Percentiles rank a stretch among this genome's conserved stretches.
phyloP scores from a whole-genome alignment of 2,329 filamentous ascomycete genomes.

The Fusarium nisikadoi region DNA sequence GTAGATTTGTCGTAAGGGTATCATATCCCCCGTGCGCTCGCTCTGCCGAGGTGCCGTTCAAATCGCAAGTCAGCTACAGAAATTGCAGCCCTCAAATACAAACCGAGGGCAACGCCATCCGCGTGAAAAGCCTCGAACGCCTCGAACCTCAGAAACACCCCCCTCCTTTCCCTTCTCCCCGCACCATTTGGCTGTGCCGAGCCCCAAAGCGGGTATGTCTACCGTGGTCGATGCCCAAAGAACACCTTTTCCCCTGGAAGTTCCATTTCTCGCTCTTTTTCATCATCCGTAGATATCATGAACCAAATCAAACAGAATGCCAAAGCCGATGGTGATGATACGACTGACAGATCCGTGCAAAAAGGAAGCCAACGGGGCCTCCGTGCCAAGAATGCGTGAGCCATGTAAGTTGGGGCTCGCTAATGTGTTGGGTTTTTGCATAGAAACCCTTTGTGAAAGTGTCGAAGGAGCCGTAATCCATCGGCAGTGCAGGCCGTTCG shows the following conservation, averaged over 20 bases:
- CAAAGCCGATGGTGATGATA: constrained; percentile 47
- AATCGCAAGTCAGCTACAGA: constrained; percentile 42
- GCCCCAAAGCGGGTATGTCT: constrained; percentile 42
- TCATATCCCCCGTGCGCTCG: constrained; percentile 46
- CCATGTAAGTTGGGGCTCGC: constrained; percentile 34
- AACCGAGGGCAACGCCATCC: constrained; percentile 41
- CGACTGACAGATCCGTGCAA: constrained; percentile 44
- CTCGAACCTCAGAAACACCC: constrained; percentile 34
- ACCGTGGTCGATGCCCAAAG: constrained; percentile 42
- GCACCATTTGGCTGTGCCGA: constrained; percentile 36
- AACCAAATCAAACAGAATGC: constrained; percentile 46
- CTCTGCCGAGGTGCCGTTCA: constrained; percentile 40
- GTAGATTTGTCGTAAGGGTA: constrained; percentile 51
- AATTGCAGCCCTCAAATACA: constrained; percentile 44
- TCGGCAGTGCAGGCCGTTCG: constrained; percentile 49
- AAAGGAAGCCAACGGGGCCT: constrained; percentile 35
- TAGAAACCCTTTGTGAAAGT: constrained; percentile 31
- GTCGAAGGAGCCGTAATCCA: constrained; percentile 43
- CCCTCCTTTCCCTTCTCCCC: constrained; percentile 32
- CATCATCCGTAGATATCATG: constrained; percentile 46
- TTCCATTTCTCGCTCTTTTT: constrained; percentile 43
- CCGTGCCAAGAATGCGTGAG: constrained; percentile 27
- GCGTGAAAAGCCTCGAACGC: constrained; percentile 44
- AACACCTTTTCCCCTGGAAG: constrained; percentile 38
- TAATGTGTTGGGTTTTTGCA: constrained; percentile 20